Evolutionary conservation across 805 yeast species (phyloP).

Genomic region (Groenewaldozyma tartarivorans): DNA sequence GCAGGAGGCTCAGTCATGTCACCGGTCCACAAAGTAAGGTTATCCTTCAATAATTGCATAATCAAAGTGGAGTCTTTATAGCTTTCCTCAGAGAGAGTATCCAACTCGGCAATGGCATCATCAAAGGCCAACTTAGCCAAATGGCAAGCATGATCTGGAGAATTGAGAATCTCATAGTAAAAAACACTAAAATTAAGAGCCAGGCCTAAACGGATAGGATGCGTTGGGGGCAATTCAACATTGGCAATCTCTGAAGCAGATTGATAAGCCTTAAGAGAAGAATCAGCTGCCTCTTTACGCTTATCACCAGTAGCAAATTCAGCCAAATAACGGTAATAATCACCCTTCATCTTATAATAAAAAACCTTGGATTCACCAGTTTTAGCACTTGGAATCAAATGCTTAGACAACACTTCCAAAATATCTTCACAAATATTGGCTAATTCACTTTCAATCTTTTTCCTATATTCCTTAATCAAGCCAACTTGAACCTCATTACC

Average conservation of each 20-base stretch:
- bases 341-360: slow-evolving; percentile 99
- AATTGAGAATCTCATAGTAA: slow-evolving; percentile 95
- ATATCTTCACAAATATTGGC: slow-evolving; percentile 92
- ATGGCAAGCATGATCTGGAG: slow-evolving; percentile 98
- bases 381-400: slow-evolving; percentile 87
- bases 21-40: slow-evolving; percentile 81
- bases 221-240: slow-evolving; percentile 95
- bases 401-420: slow-evolving; percentile 74
- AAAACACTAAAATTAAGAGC: slow-evolving; percentile 97
- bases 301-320: slow-evolving; percentile 89
- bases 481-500: slow-evolving; percentile 85
- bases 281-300: slow-evolving; percentile 86
- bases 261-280: slow-evolving; percentile 89
- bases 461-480: slow-evolving; percentile 87
- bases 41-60: slow-evolving; percentile 98
- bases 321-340: slow-evolving; percentile 97
- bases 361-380: slow-evolving; percentile 97
- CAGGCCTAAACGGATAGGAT: slow-evolving; percentile 95
- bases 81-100: slow-evolving; percentile 93
- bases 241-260: slow-evolving; percentile 95
- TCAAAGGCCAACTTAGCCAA: slow-evolving; percentile 98
- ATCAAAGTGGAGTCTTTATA: slow-evolving; percentile 97
- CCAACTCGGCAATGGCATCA: slow-evolving; percentile 98
- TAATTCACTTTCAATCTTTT: slow-evolving; percentile 88
- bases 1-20: slow-evolving; percentile 22